phyloP scores from a whole-genome alignment of 192 early-diverging fungal genomes.

The Backusella sp. region DNA sequence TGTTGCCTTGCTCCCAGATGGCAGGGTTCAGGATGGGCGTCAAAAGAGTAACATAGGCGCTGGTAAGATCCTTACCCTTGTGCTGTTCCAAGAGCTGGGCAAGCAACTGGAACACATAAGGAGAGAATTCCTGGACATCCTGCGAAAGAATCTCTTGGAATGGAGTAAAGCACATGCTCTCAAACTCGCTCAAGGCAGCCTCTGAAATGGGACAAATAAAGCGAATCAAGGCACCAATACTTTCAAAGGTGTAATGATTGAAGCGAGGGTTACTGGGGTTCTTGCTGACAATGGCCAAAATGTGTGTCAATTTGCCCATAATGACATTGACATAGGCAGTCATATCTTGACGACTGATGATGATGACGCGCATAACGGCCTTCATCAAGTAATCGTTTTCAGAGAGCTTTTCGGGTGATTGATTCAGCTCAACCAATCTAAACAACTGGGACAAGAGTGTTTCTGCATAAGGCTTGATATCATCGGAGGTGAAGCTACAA shows the following conservation, averaged over 20 bases:
- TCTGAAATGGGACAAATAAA: conserved; percentile 77
- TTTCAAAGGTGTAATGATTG: conserved; percentile 97
- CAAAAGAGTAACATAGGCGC: conserved; percentile 71
- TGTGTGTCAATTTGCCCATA: conserved; percentile 71
- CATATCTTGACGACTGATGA: conserved; percentile 74
- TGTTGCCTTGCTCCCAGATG: conserved; percentile 92
- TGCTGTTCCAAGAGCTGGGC: conserved; percentile 86
- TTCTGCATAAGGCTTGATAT: conserved; percentile 70
- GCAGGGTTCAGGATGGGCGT: conserved; percentile 78
- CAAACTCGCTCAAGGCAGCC: conserved; percentile 74
- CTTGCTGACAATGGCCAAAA: conserved; percentile 80
- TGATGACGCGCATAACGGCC: conserved; percentile 83
- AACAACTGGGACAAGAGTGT: conserved; percentile 74
- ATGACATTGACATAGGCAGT: conserved; percentile 68
- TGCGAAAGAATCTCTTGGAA: conserved; percentile 85
- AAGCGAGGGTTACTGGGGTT: conserved; percentile 98
- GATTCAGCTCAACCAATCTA: conserved; percentile 68
- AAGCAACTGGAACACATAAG: conserved; percentile 97
- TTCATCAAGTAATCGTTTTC: conserved; percentile 98
- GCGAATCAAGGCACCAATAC: conserved; percentile 82
- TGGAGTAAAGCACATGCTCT: conserved; percentile 82
- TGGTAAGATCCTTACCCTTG: conserved; percentile 58
- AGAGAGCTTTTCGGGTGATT: conserved; percentile 88
- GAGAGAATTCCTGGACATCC: conserved; percentile 89
- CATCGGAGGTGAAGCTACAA: conserved; percentile 60